A percentile compares a stretch with the other conserved stretches of the same genome.
Conservation (phyloP, 2,329 filamentous ascomycete species). For the Leptosphaerulina australis region DNA sequence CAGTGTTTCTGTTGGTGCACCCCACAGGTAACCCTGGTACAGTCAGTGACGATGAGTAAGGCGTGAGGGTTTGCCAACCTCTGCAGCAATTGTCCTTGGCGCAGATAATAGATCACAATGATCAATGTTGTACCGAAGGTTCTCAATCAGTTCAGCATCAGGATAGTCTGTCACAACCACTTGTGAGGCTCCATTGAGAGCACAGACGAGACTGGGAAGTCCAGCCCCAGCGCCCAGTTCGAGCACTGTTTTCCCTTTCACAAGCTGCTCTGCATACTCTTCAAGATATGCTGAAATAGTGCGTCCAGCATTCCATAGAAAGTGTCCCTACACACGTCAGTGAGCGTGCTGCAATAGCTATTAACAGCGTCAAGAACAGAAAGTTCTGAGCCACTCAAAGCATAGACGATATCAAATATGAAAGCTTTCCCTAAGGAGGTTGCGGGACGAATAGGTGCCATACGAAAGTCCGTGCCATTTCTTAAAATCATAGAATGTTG, state of each 20-base stretch:
- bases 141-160: conserved; percentile 80
- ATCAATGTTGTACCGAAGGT: conserved; percentile 77
- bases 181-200: conserved; percentile 68
- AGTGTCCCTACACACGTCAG: conserved; percentile 65
- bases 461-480: conserved; percentile 4
- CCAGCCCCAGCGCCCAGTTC: conserved; percentile 91
- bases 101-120: conserved; percentile 55
- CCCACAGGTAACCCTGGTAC: conserved; percentile 80
- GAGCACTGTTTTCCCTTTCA: conserved; percentile 73
- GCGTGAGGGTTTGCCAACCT: conserved; percentile 30
- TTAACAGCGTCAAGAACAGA: neutral
- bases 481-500: conserved; percentile 6
- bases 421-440: conserved; percentile 2
- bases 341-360: conserved; percentile 7
- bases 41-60: conserved; percentile 14
- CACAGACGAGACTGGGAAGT: conserved; percentile 78
- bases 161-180: conserved; percentile 89
- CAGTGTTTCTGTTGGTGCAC: conserved; percentile 65
- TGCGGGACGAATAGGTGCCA: neutral
- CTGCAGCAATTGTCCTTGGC: conserved; percentile 48
- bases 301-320: conserved; percentile 88
- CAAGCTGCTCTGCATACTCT: conserved; percentile 62
- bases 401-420: neutral
- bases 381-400: neutral
- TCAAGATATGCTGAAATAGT: conserved; percentile 81